Evolutionary conservation across 179 eudicot species (phyloP), one percentile per base, ranked within the genome.

Genomic region (Spergularia azorica): DNA sequence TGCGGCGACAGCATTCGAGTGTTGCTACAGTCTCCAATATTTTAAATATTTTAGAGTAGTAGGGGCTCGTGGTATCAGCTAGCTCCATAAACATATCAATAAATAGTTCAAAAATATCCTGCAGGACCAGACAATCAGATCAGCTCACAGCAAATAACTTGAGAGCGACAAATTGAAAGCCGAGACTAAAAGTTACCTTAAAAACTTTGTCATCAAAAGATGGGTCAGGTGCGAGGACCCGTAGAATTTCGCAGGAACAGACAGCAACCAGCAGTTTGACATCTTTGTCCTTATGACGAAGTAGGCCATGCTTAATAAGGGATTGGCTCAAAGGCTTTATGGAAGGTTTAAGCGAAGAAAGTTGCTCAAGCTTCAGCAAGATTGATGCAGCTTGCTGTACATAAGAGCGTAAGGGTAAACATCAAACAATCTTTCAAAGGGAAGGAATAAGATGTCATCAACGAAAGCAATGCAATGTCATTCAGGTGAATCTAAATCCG

Each of bases 171-270:
- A 38, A 9, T n/a, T 15, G 18, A 65, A 65, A 41, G 48, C 38
- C 32, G 39, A 68, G 17, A 51, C 9, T 43, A 16, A 70, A 14
- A 9, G 3, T 77, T 75, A 94, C 98, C 98, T 84, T 86, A 54
- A 81, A 83, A 32, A 80, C 76, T 64, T 80, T 82, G 78, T 89
- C 90, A 65, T 82, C 77, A 71, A 90, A 90, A 55, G 82, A 88
- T 55, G 99, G 99, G 73, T 91, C 84, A 70, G 97, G 99, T 60
- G 97, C 97, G 72, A 93, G 83, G 71, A 95, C 74, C 79, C 97
- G 81, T 64, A 95, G 79, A 71, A 95, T 85, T 89, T 91, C 98
- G 79, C 92, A 84, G 65, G 88, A 82, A 67, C 95, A 95, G 63
- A 87, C 77, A 52, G 95, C 93, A 5, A 95, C 97, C 74, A 89